Conservation (phyloP, 768 basidiomycete species). For the Kwoniella pini region DNA sequence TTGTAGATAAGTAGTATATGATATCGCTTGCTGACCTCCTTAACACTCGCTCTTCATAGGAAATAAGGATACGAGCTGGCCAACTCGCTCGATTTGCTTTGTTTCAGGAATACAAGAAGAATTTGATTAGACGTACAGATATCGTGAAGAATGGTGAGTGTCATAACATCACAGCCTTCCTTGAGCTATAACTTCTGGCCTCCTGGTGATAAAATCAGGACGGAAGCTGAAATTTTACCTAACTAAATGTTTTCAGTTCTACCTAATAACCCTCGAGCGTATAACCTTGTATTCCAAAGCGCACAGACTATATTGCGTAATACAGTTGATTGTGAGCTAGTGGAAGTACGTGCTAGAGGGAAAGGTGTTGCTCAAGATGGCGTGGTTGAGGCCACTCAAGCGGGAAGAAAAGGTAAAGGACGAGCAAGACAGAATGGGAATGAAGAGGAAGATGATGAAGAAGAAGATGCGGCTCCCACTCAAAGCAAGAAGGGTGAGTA, state of each 20-base stretch:
- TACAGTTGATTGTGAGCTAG: conserved; percentile 81
- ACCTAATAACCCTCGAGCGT: conserved; percentile 61
- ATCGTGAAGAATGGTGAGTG: conserved; percentile 75
- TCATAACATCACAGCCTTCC: not conserved
- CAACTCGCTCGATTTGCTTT: conserved; percentile 78
- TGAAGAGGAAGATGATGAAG: conserved; percentile 60
- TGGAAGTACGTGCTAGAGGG: conserved; percentile 62
- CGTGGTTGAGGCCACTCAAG: conserved; percentile 9
- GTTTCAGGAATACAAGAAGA: conserved; percentile 72
- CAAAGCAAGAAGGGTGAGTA: conserved; percentile 41
- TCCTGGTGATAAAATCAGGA: too few species aligned
- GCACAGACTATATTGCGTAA: conserved; percentile 68
- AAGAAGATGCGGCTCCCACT: conserved; percentile 56
- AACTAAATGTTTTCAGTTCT: too few species aligned
- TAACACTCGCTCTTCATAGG: conserved; percentile 57
- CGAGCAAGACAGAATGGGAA: conserved; percentile 54
- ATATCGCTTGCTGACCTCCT: not conserved
- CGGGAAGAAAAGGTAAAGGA: conserved; percentile 30
- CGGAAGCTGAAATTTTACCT: too few species aligned
- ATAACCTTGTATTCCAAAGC: conserved; percentile 64
- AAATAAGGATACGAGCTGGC: conserved; percentile 65
- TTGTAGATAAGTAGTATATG: not conserved
- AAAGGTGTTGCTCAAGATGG: conserved; percentile 19
- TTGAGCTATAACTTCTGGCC: too few species aligned
- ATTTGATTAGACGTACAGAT: conserved; percentile 73